Evolutionary conservation across 2,329 filamentous ascomycete species (phyloP).

Genomic region (Paraphaeosphaeria sporulosa): DNA sequence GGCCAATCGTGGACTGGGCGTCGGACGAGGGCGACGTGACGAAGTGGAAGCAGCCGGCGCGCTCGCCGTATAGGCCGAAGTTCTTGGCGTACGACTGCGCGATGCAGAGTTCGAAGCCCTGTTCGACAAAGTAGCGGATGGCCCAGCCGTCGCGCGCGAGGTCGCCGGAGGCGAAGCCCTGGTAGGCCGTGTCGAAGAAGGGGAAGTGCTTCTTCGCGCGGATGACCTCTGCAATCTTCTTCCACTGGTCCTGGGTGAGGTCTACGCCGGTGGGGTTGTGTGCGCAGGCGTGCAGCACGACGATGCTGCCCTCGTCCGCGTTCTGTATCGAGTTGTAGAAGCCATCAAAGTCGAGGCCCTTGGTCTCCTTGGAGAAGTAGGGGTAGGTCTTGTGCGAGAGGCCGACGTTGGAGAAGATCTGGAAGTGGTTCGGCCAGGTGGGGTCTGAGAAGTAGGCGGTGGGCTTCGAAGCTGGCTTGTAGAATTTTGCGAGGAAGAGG

Average conservation of each 20-base stretch:
- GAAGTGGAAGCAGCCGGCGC: conserved; percentile 95
- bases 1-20: conserved; percentile 64
- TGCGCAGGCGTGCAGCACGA: conserved; percentile 93
- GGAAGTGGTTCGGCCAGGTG: conserved; percentile 98
- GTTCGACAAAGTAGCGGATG: conserved; percentile 91
- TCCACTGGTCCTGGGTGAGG: conserved; percentile 93
- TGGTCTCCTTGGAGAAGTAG: conserved; percentile 89
- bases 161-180: conserved; percentile 94
- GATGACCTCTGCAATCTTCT: conserved; percentile 81
- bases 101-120: conserved; percentile 75
- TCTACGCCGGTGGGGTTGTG: conserved; percentile 99
- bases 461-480: conserved; percentile 68
- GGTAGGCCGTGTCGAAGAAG: conserved; percentile 98
- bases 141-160: conserved; percentile 85
- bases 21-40: conserved; percentile 77
- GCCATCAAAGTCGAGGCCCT: conserved; percentile 89
- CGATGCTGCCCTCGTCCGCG: conserved; percentile 81
- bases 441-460: conserved; percentile 91
- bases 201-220: conserved; percentile 85
- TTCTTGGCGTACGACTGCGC: conserved; percentile 64
- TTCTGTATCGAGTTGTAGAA: conserved; percentile 74
- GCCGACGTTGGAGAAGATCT: conserved; percentile 93
- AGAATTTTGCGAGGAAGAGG: conserved; percentile 94
- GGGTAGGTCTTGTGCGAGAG: conserved; percentile 84
- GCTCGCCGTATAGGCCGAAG: conserved; percentile 90